Percentiles rank a stretch among this genome's conserved stretches.
Evolutionary conservation across 2,329 filamentous ascomycete species (phyloP).

Genomic region (Scedosporium aurantiacum): DNA sequence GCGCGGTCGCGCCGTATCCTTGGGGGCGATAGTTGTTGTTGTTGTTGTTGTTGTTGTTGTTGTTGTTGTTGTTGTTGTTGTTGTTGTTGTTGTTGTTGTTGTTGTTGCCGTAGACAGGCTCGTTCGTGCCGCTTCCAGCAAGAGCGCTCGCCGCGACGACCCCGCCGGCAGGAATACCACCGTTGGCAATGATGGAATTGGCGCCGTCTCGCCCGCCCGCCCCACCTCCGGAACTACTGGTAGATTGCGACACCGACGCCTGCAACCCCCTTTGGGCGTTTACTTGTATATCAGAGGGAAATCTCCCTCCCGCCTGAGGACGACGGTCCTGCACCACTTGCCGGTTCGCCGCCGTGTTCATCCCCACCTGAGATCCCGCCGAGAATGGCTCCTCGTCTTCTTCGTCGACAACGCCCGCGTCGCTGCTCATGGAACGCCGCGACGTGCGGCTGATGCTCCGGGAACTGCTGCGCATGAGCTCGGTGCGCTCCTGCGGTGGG

Average conservation of each 20-base stretch:
- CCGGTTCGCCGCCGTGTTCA: constrained; percentile 33
- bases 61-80: background rate
- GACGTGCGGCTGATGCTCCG: constrained; percentile 63
- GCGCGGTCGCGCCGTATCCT: constrained; percentile 35
- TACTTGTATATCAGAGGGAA: constrained; percentile 87
- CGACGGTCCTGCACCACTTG: constrained; percentile 39
- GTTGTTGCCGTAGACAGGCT: background rate
- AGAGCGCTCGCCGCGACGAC: background rate
- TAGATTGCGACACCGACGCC: constrained; percentile 68
- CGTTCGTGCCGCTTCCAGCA: background rate
- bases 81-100: background rate
- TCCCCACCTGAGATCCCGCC: constrained; percentile 33
- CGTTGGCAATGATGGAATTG: background rate
- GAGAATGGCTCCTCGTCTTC: constrained; percentile 56
- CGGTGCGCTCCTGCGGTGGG: constrained; percentile 75
- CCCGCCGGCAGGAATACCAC: background rate
- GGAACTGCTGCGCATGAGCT: constrained; percentile 63
- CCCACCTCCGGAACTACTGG: constrained; percentile 56
- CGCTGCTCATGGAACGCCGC: constrained; percentile 55
- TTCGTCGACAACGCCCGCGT: constrained; percentile 67
- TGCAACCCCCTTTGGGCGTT: constrained; percentile 67
- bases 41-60: background rate
- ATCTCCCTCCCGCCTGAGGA: constrained; percentile 87
- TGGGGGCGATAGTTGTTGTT: constrained; percentile 9
- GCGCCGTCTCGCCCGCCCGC: background rate